Evolutionary conservation across 495 filamentous ascomycete genomes (phyloP).

Genomic region (Aspergillus haitiensis): DNA sequence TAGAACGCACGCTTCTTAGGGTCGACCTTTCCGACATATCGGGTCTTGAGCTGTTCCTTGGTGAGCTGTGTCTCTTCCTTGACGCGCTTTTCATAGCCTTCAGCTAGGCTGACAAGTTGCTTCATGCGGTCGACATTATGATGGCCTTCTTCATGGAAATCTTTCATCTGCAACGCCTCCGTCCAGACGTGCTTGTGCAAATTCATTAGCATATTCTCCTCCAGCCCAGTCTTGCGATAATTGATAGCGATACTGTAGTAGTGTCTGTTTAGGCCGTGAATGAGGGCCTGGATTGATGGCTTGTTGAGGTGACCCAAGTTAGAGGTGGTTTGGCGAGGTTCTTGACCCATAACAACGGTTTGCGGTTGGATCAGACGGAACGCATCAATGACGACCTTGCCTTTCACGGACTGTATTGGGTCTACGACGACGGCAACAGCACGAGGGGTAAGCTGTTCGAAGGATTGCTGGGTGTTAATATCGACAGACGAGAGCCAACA

Average conservation of each 20-base stretch:
- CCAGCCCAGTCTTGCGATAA: slow-evolving; percentile 94
- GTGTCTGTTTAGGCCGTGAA: slow-evolving; percentile 95
- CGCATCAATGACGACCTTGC: slow-evolving; percentile 98
- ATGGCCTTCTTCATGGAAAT: slow-evolving; percentile 81
- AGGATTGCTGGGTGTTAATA: slow-evolving; percentile 99
- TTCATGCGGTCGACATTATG: slow-evolving; percentile 84
- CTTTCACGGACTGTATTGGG: slow-evolving; percentile 98
- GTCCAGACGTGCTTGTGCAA: slow-evolving; percentile 99
- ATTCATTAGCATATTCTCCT: slow-evolving; percentile 99
- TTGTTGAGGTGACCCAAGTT: slow-evolving; percentile 98
- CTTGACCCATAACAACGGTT: slow-evolving; percentile 96
- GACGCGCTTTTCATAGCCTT: slow-evolving; percentile 97
- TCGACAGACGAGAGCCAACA: slow-evolving; percentile 99
- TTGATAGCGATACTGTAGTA: slow-evolving; percentile 99
- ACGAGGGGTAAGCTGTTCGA: slow-evolving; percentile 94
- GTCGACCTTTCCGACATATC: slow-evolving; percentile 98
- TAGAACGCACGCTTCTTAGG: slow-evolving; percentile 84
- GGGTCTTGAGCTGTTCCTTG: slow-evolving; percentile 96
- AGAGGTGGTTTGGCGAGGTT: slow-evolving; percentile 96
- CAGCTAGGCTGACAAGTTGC: slow-evolving; percentile 82
- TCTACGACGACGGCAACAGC: slow-evolving; percentile 97
- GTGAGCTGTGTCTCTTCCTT: slow-evolving; percentile 97
- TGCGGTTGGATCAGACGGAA: slow-evolving; percentile 99
- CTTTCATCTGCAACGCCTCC: slow-evolving; percentile 93
- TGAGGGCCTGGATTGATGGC: slow-evolving; percentile 97